phyloP scores from a whole-genome alignment of 164 flowering plant species.

The Chimonanthus salicifolius region DNA sequence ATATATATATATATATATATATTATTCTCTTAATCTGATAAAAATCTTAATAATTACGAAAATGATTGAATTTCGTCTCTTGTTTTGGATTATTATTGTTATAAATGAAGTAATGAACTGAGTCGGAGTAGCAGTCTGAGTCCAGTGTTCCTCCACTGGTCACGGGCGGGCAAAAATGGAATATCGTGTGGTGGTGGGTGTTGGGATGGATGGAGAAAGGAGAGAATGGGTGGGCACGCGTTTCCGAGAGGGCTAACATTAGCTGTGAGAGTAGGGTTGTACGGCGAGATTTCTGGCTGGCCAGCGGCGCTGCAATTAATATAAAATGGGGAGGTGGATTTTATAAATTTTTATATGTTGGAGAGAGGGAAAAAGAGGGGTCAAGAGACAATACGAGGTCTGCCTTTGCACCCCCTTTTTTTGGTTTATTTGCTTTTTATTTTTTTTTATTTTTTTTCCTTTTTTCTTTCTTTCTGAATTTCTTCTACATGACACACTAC shows the following conservation, averaged over 20 bases:
- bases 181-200: neutral
- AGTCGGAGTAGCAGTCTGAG: too few species aligned
- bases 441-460: too few species aligned
- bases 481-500: neutral
- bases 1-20: neutral
- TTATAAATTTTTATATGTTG: neutral
- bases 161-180: too few species aligned
- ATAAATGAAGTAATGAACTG: too few species aligned
- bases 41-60: conserved; percentile 8
- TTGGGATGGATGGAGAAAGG: neutral
- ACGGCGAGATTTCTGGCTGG: conserved; percentile 19
- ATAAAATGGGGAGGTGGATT: neutral
- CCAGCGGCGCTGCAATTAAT: neutral
- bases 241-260: neutral
- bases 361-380: neutral
- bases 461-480: too few species aligned
- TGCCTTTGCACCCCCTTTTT: neutral
- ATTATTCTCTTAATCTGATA: neutral
- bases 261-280: neutral
- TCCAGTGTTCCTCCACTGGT: too few species aligned
- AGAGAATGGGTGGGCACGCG: neutral
- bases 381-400: neutral
- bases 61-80: conserved; percentile 10
- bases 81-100: neutral
- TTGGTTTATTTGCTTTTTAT: too few species aligned